Conservation (phyloP, 1,284 basidiomycete species). For the Fomitopsis pinicola region DNA sequence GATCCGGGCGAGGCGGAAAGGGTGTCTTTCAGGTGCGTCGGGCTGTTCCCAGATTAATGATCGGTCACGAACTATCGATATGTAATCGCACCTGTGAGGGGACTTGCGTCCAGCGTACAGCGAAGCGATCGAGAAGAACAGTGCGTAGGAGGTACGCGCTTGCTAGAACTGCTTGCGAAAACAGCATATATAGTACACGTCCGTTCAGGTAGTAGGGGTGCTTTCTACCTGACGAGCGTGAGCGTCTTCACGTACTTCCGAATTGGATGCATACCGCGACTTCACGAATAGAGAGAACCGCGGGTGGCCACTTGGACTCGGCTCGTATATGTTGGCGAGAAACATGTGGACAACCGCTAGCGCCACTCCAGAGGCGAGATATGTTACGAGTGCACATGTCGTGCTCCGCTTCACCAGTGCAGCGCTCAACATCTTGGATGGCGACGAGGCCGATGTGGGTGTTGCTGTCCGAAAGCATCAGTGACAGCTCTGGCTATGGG, state of each 20-base stretch:
- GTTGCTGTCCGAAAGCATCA: constrained; percentile 31
- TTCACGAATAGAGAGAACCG: constrained; percentile 54
- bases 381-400: constrained; percentile 36
- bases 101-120: constrained; percentile 41
- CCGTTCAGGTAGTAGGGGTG: constrained; percentile 70
- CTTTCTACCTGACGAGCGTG: constrained; percentile 38
- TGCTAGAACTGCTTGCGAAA: constrained; percentile 46
- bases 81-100: constrained; percentile 9
- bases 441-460: constrained; percentile 45
- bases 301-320: constrained; percentile 29
- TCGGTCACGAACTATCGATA: not conserved
- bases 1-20: constrained; percentile 27
- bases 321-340: constrained; percentile 31
- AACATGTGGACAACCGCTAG: constrained; percentile 39
- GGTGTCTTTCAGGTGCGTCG: constrained; percentile 6
- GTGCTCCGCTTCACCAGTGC: constrained; percentile 46
- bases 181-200: constrained; percentile 51
- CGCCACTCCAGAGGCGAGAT: constrained; percentile 39
- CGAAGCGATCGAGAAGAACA: constrained; percentile 54
- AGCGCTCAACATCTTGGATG: constrained; percentile 40
- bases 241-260: not conserved
- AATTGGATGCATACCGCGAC: constrained; percentile 45
- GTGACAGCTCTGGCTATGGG: not conserved
- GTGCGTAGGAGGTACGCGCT: constrained; percentile 46
- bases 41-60: not conserved